phyloP scores from a whole-genome alignment of 2,329 filamentous ascomycete genomes.

The Colletotrichum plurivorum region DNA sequence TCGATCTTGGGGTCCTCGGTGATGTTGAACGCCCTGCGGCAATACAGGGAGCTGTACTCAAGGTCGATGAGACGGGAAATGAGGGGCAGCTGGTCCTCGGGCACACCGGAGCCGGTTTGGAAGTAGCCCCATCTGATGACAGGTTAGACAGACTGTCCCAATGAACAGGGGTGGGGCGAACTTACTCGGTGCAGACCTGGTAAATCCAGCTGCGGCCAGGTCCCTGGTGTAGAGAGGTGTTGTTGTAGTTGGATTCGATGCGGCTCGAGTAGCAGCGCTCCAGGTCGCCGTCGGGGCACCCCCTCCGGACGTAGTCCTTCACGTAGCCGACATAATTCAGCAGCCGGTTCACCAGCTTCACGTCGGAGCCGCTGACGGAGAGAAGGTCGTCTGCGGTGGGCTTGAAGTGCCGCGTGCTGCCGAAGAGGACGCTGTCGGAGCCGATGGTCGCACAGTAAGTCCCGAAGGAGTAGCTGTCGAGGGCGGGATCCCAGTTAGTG shows the following conservation, averaged over 20 bases:
- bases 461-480: conserved; percentile 58
- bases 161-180: conserved; percentile 7
- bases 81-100: conserved; percentile 74
- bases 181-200: conserved; percentile 69
- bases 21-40: conserved; percentile 79
- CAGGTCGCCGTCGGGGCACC: conserved; percentile 46
- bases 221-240: conserved; percentile 43
- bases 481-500: conserved; percentile 68
- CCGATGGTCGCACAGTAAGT: conserved; percentile 64
- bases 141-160: conserved; percentile 32
- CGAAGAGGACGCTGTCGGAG: conserved; percentile 57
- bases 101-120: conserved; percentile 79
- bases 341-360: conserved; percentile 57
- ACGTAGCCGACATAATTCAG: conserved; percentile 69
- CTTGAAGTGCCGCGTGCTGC: conserved; percentile 53
- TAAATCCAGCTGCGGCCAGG: conserved; percentile 62
- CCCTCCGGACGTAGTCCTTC: conserved; percentile 42
- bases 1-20: conserved; percentile 72
- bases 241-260: conserved; percentile 38
- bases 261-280: conserved; percentile 51
- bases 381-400: conserved; percentile 57
- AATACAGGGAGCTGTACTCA: conserved; percentile 73
- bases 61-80: conserved; percentile 79
- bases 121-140: conserved; percentile 80
- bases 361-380: conserved; percentile 51